Evolutionary conservation across 805 yeast genomes (phyloP).

Genomic region (Lachancea quebecensis): DNA sequence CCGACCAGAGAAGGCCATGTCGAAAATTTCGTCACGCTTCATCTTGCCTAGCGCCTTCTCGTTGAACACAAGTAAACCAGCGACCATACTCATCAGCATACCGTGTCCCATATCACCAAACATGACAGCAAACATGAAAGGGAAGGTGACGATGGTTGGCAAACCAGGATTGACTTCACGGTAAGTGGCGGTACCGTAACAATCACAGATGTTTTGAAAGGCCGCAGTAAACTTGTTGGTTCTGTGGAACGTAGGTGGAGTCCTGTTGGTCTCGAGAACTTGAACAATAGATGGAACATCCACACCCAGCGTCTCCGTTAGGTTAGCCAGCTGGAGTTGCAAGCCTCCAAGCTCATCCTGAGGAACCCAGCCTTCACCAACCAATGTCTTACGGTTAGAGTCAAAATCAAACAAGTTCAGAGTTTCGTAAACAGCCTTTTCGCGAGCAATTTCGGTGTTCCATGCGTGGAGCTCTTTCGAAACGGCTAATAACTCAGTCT

Average conservation of each 20-base stretch:
- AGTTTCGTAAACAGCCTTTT: constrained; percentile 49
- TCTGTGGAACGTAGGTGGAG: constrained; percentile 67
- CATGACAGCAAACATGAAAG: constrained; percentile 79
- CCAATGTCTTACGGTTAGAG: constrained; percentile 54
- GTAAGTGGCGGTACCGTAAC: constrained; percentile 72
- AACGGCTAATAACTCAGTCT: constrained; percentile 59
- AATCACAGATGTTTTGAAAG: constrained; percentile 64
- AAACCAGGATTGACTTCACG: constrained; percentile 72
- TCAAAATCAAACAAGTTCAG: constrained; percentile 67
- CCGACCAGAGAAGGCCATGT: constrained; percentile 69
- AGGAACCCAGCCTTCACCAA: constrained; percentile 75
- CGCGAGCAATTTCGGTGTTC: constrained; percentile 49
- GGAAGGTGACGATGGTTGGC: constrained; percentile 69
- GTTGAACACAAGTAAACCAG: constrained; percentile 45
- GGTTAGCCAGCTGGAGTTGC: constrained; percentile 39
- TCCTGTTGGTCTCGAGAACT: constrained; percentile 54
- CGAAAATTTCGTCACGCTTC: constrained; percentile 68
- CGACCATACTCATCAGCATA: constrained; percentile 51
- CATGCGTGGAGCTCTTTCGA: constrained; percentile 54
- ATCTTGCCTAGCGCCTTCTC: constrained; percentile 46
- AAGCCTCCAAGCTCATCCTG: constrained; percentile 42
- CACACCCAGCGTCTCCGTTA: constrained; percentile 25
- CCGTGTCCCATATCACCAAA: constrained; percentile 82
- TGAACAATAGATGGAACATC: constrained; percentile 45
- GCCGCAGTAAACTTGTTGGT: constrained; percentile 64